Evolutionary conservation across 176 grass and related monocot genomes (phyloP), one percentile per base, ranked within the genome.

Genomic region (Tillandsia fasciculata): DNA sequence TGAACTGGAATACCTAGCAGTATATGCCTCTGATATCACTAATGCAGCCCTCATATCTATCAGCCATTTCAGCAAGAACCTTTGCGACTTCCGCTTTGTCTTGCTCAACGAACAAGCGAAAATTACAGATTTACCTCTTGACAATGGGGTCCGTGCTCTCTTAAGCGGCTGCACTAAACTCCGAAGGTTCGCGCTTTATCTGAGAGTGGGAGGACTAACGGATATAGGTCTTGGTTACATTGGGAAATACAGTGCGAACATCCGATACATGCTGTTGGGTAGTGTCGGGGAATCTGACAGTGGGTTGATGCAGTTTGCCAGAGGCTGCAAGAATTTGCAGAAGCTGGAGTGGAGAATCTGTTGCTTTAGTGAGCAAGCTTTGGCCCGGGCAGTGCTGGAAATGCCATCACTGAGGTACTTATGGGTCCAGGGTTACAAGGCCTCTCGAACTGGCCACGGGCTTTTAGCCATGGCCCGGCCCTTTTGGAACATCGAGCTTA

Each of bases 401-500:
- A 80, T 96, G 76, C 79, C 68, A 57, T 83, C 83, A 0, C 84
- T 90, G 84, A 92, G 86, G 75, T 90, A 97, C 0, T 64, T 90
- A 20, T 97, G 93, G 93, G 79, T 92, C 59, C 56, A 97, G 82
- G 93, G 93, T 51, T 92, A 96, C 68, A 85, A 80, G 52, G 83
- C 88, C 0, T 87, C 88, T 26, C 77, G 64, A n/a, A 83, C 71
- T 10, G 93, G 88, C 4, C 3, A 48, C 10, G 86, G 82, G 13
- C 81, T 96, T n/a, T 78, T 91, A 81, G 58, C 74, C 70, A 96
- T 92, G 93, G 84, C 74, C 2, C 83, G 86, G 66, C 83, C 76
- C 13, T 96, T 68, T 81, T 96, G 88, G 93, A 96, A 96, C 79
- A 92, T 96, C 42, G 93, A 96, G 24, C 92, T 96, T 20, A 87